Percentiles rank a stretch among this genome's conserved stretches.
These are phyloP conservation scores for Cutaneotrichosporon spelunceum DNA, from an alignment of 1,284 basidiomycete species.

Conservation along the genomic window DNA sequence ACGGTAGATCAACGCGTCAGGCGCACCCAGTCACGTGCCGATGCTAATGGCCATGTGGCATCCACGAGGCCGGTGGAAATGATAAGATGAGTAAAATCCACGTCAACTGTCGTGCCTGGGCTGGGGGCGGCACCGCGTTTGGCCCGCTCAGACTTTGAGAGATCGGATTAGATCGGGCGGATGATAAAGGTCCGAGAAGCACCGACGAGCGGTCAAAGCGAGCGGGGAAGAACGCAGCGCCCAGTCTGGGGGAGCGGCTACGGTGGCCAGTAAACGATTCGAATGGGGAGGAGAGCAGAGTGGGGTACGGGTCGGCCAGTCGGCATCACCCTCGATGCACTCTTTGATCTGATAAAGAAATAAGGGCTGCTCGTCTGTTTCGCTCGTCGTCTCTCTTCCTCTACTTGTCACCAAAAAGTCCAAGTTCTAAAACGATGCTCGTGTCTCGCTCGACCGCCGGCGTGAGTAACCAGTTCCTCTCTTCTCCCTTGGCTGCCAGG, in stretches of 20 bases:
- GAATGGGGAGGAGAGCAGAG: background rate
- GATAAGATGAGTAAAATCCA: background rate
- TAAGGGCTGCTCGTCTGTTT: background rate
- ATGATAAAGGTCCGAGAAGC: constrained; percentile 6
- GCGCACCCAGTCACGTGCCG: background rate
- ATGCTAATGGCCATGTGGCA: background rate
- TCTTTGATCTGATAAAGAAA: constrained; percentile 5
- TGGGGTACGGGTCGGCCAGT: constrained; percentile 5
- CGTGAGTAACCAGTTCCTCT: constrained; percentile 12
- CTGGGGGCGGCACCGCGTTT: background rate
- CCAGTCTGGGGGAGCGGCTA: background rate
- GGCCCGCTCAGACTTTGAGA: too few relatives aligned
- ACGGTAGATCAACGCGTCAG: background rate
- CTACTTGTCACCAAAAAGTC: constrained; percentile 1
- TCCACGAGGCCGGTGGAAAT: too few relatives aligned
- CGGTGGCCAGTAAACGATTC: background rate
- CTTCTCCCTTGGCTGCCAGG: background rate
- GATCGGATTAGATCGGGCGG: constrained; percentile 9
- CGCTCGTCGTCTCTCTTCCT: constrained; percentile 1
- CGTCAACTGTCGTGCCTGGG: background rate
- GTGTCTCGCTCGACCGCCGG: constrained; percentile 9
- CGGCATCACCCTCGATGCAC: constrained; percentile 1
- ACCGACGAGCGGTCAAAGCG: constrained; percentile 1
- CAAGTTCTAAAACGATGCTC: constrained; percentile 14
- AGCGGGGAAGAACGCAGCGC: too few relatives aligned